These are phyloP conservation scores for cucumber (Cucumis sativus) DNA, from an alignment of 306 rosid genomes.

Conservation along the genomic window DNA sequence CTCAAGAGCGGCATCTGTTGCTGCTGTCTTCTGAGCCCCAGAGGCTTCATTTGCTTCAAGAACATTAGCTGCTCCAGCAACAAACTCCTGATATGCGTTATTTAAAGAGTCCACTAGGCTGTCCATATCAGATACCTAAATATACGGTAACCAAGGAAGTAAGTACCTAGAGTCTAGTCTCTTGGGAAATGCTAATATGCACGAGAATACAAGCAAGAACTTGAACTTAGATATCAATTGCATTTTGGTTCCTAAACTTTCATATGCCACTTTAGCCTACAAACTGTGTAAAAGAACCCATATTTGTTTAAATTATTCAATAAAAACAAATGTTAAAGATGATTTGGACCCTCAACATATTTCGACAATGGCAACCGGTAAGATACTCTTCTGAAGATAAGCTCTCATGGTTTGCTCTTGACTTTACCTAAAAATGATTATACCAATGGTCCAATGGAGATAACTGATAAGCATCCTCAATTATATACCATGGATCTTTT, in stretches of 20 bases:
- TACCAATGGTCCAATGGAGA: neutral
- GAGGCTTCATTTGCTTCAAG: constrained; percentile 46
- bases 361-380: neutral
- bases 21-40: constrained; percentile 32
- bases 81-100: constrained; percentile 57
- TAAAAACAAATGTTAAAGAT: neutral
- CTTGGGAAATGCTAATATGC: neutral
- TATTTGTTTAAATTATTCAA: neutral
- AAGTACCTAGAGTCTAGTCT: neutral
- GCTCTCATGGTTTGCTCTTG: neutral
- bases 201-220: neutral
- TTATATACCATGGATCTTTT: neutral
- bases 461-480: neutral
- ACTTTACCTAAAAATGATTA: neutral
- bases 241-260: neutral
- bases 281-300: neutral
- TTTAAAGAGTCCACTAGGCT: constrained; percentile 46
- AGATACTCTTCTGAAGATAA: neutral
- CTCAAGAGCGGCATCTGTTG: constrained; percentile 55
- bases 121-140: constrained; percentile 35
- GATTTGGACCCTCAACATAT: neutral
- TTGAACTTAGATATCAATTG: neutral
- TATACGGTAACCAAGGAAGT: neutral
- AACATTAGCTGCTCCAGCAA: constrained; percentile 53
- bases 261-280: neutral